Base-by-base conservation (phyloP, 306 rosid genomes). In the Prunus salicina region DNA sequence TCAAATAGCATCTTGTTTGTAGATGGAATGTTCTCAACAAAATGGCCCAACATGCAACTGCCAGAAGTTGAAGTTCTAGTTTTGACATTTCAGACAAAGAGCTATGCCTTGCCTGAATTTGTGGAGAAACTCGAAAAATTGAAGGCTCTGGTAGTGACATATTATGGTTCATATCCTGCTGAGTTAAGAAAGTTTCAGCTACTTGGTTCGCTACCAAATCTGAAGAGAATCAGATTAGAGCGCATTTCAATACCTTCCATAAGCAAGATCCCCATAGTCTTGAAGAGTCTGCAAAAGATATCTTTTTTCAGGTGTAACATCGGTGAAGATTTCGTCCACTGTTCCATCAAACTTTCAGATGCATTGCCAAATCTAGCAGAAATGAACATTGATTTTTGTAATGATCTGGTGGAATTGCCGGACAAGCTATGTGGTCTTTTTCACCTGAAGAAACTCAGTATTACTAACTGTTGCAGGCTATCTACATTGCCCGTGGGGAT, bases 401-500 rank as follows among this genome's bases (percentile, higher is more conserved):
- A 28, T 28, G 30, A 28, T 28, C 4, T 28, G 30, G 2, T 28
- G 57, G 77, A 67, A 76, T 55, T 88, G 22, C 96, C 93, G 25
- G 12, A 0, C 19, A 79, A 67, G 19, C 0, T 90, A 8, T 74
- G 85, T 69, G 47, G 72, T 57, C 81, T 80, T n/a, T 45, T 64
- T 10, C 64, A 2, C 49, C 51, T 89, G 8, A 28, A 73, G 88
- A 89, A 68, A 73, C 83, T 93, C 6, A 87, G 85, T 45, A 75
- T 90, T 8, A 84, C 96, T 38, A 89, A 86, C 72, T 84, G 96
- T 43, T 89, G 85, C 51, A 88, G 65, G 62, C 76, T 93, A 64
- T 70, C 71, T 38, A 46, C 79, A 22, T 77, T 93, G 71, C 91
- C 93, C 2, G 64, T 55, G n/a, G 84, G 46, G 34, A 78, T 89